Conservation (phyloP, 1,284 basidiomycete species). For the Leccinum pachyderme region DNA sequence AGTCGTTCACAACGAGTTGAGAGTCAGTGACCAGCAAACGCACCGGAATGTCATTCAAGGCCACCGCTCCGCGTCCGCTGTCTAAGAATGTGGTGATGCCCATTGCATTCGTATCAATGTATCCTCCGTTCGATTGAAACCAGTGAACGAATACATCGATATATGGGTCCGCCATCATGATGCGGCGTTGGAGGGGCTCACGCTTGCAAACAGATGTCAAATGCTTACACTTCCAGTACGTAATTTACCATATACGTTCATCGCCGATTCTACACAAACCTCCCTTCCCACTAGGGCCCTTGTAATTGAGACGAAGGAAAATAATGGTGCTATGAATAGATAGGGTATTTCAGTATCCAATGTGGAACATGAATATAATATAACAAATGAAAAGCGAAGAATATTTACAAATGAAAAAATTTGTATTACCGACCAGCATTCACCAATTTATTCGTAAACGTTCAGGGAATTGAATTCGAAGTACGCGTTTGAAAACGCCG, state of each 20-base stretch:
- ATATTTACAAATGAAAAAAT: not conserved
- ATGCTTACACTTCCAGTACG: not conserved
- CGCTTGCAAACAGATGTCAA: conserved; percentile 3
- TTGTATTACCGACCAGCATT: not conserved
- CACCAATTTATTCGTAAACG: conserved; percentile 16
- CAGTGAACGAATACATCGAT: conserved; percentile 38
- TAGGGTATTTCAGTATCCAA: not conserved
- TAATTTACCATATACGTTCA: not conserved
- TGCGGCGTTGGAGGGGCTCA: not conserved
- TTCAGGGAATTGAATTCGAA: conserved; percentile 30
- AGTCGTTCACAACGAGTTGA: not conserved
- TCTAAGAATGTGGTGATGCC: conserved; percentile 51
- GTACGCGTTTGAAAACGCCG: conserved; percentile 21
- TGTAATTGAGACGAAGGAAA: not conserved
- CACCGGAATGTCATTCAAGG: conserved; percentile 70
- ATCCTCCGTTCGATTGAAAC: conserved; percentile 44
- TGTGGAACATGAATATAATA: not conserved
- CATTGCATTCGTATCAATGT: conserved; percentile 42
- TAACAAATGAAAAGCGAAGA: not conserved
- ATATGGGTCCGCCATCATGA: conserved; percentile 2
- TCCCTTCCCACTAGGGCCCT: not conserved
- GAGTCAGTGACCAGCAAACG: conserved; percentile 1
- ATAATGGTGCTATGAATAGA: not conserved
- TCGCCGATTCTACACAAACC: not conserved
- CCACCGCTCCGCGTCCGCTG: conserved; percentile 71